Percentiles rank a stretch among this genome's conserved stretches.
Conservation (phyloP, 768 basidiomycete species). For the Chlorophyllum brunneum region DNA sequence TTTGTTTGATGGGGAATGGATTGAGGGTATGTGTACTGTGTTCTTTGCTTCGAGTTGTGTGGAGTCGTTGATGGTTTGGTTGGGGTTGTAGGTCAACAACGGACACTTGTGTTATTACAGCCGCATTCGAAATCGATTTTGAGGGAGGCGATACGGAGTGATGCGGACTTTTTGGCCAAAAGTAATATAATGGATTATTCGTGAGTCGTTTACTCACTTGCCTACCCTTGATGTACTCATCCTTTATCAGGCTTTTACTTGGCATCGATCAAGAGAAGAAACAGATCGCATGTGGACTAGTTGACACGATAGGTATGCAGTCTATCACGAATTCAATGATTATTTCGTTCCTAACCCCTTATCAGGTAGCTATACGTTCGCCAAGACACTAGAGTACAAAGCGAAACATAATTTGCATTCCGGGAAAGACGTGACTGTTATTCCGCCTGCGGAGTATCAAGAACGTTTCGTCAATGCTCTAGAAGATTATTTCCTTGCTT, state of each 20-base stretch:
- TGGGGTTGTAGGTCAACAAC: conserved; percentile 51
- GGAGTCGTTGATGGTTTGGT: background rate
- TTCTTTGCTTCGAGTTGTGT: background rate
- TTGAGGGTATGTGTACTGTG: conserved; percentile 55
- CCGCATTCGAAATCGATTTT: conserved; percentile 74
- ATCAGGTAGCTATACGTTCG: conserved; percentile 78
- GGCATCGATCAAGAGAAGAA: conserved; percentile 66
- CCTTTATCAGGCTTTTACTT: conserved; percentile 51
- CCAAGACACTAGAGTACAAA: conserved; percentile 83
- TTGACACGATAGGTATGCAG: conserved; percentile 76
- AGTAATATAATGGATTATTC: conserved; percentile 90
- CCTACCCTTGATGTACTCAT: background rate
- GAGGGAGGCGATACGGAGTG: conserved; percentile 60
- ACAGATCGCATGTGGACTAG: conserved; percentile 73
- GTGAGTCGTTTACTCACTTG: conserved; percentile 33
- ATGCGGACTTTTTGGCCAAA: conserved; percentile 69
- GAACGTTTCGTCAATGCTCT: conserved; percentile 72
- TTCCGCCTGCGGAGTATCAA: conserved; percentile 78
- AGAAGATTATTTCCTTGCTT: conserved; percentile 72
- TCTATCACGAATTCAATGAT: background rate
- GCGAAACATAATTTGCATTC: conserved; percentile 73
- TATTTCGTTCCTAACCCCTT: background rate
- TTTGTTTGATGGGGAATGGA: conserved; percentile 82
- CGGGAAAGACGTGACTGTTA: conserved; percentile 70
- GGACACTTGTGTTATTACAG: conserved; percentile 57